phyloP scores from a whole-genome alignment of 257 asterid genomes.

The Fraxinus excelsior region DNA sequence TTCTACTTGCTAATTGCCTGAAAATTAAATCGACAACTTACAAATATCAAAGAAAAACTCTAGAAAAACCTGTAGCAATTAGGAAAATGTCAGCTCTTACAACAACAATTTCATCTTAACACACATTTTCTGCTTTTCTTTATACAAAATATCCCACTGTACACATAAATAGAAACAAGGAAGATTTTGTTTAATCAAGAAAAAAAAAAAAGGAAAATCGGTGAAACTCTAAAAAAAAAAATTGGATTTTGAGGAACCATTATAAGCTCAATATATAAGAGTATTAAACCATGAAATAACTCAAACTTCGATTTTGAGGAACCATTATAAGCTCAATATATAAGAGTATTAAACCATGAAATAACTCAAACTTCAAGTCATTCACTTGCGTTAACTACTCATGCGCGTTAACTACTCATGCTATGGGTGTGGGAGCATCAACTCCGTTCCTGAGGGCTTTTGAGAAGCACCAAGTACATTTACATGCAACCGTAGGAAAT shows the following conservation, averaged over 20 bases:
- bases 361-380: background rate
- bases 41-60: background rate
- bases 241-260: background rate
- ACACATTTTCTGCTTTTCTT: background rate
- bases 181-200: background rate
- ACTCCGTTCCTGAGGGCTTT: background rate
- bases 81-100: background rate
- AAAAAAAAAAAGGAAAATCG: background rate
- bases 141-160: background rate
- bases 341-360: background rate
- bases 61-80: background rate
- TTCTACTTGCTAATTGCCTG: constrained; percentile 28
- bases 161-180: background rate
- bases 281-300: background rate
- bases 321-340: background rate
- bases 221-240: background rate
- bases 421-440: background rate
- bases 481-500: background rate
- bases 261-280: too few relatives aligned
- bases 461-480: background rate
- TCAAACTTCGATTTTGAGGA: background rate
- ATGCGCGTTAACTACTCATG: background rate
- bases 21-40: background rate
- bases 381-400: background rate
- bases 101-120: background rate